A percentile compares a stretch with the other conserved stretches of the same genome.
Evolutionary conservation across 2,329 filamentous ascomycete genomes (phyloP).

Genomic region (Penicillium sp.): DNA sequence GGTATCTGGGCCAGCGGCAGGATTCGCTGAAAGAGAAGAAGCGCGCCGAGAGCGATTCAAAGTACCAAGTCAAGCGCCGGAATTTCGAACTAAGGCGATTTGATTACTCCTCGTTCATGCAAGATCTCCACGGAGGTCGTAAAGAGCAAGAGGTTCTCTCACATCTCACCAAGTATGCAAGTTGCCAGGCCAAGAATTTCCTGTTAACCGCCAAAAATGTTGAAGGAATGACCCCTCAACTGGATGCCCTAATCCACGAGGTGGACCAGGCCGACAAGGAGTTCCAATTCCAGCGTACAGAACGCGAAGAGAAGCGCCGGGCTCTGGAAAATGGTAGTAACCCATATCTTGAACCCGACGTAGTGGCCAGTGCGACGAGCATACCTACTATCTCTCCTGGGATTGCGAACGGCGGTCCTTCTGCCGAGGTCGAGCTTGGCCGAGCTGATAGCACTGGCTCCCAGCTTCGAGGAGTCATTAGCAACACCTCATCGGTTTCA

Average conservation of each 20-base stretch:
- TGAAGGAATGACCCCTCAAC: constrained; percentile 78
- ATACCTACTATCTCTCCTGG: constrained; percentile 34
- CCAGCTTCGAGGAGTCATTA: constrained; percentile 56
- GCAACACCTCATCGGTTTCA: constrained; percentile 47
- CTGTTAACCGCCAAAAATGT: constrained; percentile 81
- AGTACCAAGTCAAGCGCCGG: constrained; percentile 89
- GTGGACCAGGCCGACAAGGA: constrained; percentile 95
- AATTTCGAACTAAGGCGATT: constrained; percentile 98
- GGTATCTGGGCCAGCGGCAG: constrained; percentile 93
- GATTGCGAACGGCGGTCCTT: constrained; percentile 51
- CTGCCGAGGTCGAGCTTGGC: constrained; percentile 67
- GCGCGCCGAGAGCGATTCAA: constrained; percentile 87
- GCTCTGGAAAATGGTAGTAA: constrained; percentile 84
- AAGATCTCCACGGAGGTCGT: constrained; percentile 96
- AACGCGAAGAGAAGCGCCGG: constrained; percentile 90
- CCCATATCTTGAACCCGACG: constrained; percentile 68
- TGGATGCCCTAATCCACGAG: constrained; percentile 83
- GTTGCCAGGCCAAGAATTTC: constrained; percentile 81
- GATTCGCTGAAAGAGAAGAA: constrained; percentile 98
- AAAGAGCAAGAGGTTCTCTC: constrained; percentile 97
- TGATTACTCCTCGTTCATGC: constrained; percentile 98
- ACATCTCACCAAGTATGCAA: constrained; percentile 89
- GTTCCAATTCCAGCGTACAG: constrained; percentile 91
- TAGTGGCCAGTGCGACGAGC: constrained; percentile 44
- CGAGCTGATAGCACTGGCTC: constrained; percentile 73